Conservation (phyloP, 208 protist genomes). For the Wallacemonas sp. region DNA sequence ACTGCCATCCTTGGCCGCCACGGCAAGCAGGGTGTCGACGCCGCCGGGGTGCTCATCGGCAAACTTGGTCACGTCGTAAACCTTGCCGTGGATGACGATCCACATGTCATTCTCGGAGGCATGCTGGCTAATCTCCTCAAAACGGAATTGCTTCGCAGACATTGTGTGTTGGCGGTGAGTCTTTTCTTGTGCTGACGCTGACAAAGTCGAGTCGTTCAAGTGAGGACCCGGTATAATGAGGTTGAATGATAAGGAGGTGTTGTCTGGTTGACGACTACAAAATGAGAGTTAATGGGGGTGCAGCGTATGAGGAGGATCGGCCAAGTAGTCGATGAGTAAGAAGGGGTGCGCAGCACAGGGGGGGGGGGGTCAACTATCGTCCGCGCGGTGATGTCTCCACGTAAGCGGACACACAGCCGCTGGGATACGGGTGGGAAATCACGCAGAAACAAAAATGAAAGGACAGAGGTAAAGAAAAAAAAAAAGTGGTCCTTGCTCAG, state of each 20-base stretch:
- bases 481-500: no score
- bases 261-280: no score
- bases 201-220: neutral
- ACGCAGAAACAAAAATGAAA: no score
- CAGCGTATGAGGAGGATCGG: no score
- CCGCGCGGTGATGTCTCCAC: no score
- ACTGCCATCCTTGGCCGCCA: constrained; percentile 84
- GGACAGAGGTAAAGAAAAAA: no score
- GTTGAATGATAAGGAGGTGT: neutral
- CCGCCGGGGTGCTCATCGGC: constrained; percentile 91
- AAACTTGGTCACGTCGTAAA: constrained; percentile 88
- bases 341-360: no score
- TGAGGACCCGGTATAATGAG: neutral
- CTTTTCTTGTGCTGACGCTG: neutral
- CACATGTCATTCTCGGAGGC: constrained; percentile 69
- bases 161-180: neutral
- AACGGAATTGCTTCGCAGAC: constrained; percentile 35
- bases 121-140: constrained; percentile 73
- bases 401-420: no score
- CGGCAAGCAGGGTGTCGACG: constrained; percentile 77
- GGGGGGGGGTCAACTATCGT: no score
- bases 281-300: no score
- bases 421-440: no score
- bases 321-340: no score
- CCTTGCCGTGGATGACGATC: constrained; percentile 86